These are phyloP conservation scores for Calocybe gambosa DNA, from an alignment of 1,284 basidiomycete genomes.

Conservation along the genomic window DNA sequence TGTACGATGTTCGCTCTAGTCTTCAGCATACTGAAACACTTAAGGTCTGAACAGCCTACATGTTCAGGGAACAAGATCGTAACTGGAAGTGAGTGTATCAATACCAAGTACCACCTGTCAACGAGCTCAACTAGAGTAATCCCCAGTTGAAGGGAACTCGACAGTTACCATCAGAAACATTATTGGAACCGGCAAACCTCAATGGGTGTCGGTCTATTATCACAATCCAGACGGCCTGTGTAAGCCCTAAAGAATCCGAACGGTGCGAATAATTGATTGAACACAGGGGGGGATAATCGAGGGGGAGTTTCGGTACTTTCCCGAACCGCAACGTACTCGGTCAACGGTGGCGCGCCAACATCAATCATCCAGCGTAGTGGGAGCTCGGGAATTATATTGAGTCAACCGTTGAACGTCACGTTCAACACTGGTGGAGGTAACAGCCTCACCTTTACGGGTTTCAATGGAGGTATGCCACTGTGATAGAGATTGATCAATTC, in stretches of 20 bases:
- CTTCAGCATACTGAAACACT: background rate
- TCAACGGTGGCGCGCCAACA: constrained; percentile 20
- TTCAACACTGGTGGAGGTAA: constrained; percentile 16
- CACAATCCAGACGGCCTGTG: constrained; percentile 25
- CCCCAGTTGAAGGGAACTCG: constrained; percentile 15
- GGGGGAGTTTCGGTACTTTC: constrained; percentile 19
- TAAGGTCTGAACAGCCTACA: constrained; percentile 14
- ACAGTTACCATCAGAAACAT: constrained; percentile 23
- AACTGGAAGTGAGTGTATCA: constrained; percentile 17
- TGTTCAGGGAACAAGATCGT: constrained; percentile 18
- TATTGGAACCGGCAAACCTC: constrained; percentile 23
- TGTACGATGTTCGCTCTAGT: constrained; percentile 7
- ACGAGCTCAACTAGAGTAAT: background rate
- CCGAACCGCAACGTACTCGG: constrained; percentile 20
- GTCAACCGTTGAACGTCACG: constrained; percentile 20
- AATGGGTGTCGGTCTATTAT: constrained; percentile 28
- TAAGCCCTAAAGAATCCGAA: constrained; percentile 7
- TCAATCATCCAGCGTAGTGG: constrained; percentile 17
- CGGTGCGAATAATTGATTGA: constrained; percentile 2
- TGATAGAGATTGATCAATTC: background rate
- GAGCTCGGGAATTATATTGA: constrained; percentile 22
- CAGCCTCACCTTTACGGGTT: constrained; percentile 18
- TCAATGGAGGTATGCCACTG: constrained; percentile 16
- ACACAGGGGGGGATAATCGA: constrained; percentile 21
- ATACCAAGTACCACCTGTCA: background rate